A percentile compares a stretch with the other conserved stretches of the same genome.
Conservation (phyloP, 1,284 basidiomycete species). For the Ustilago esculenta region DNA sequence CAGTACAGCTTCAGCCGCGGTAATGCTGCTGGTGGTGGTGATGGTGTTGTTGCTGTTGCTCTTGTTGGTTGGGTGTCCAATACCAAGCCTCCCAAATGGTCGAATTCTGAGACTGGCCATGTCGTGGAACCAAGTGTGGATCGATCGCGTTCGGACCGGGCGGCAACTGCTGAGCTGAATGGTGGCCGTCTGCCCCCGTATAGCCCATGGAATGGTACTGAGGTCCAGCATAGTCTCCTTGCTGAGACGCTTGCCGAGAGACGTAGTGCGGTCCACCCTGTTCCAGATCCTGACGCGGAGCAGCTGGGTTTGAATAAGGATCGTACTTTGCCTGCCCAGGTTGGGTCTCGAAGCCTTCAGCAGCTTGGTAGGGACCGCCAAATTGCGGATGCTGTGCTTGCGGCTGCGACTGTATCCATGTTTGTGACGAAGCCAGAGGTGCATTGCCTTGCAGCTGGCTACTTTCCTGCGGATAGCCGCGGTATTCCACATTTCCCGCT, state of each 20-base stretch:
- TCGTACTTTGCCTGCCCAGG: not conserved
- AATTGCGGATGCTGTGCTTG: not conserved
- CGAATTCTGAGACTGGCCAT: not conserved
- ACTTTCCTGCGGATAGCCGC: conserved; percentile 1
- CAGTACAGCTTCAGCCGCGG: not conserved
- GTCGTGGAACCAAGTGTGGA: too few relatives aligned
- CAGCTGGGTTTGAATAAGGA: not conserved
- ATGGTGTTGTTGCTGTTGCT: not conserved
- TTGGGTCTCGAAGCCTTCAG: not conserved
- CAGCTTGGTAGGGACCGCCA: not conserved
- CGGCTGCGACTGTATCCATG: conserved; percentile 4
- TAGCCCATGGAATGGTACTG: conserved; percentile 1
- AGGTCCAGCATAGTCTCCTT: not conserved
- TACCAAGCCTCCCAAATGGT: conserved; percentile 23
- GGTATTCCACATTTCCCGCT: not conserved
- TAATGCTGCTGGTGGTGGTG: conserved; percentile 13
- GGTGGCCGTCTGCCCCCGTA: not conserved
- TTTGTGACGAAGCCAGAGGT: not conserved
- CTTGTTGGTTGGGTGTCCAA: conserved; percentile 14
- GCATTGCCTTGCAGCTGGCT: not conserved
- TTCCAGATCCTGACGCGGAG: not conserved
- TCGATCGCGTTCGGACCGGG: too few relatives aligned
- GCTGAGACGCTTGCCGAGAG: conserved; percentile 5
- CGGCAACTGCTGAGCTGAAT: not conserved
- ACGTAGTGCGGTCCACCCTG: not conserved